A percentile compares a stretch with the other conserved stretches of the same genome.
Conservation (phyloP, 192 early-diverging fungal species). For the Coemansia erecta region DNA sequence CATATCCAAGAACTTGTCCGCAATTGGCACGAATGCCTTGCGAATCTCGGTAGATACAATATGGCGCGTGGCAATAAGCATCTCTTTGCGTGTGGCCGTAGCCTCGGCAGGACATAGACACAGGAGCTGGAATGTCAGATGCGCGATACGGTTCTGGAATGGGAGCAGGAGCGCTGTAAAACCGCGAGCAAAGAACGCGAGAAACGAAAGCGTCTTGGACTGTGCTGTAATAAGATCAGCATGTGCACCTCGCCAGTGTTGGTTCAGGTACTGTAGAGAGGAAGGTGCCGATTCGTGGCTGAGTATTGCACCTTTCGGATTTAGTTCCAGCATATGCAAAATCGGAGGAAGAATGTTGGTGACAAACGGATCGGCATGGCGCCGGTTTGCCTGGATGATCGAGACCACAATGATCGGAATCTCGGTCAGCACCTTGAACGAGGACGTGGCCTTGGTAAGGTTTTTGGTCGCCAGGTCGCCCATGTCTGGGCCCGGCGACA, state of each 20-base stretch:
- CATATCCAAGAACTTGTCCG: constrained; percentile 92
- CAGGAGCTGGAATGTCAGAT: constrained; percentile 83
- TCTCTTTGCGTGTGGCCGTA: constrained; percentile 89
- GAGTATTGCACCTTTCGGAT: constrained; percentile 14
- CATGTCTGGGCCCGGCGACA: constrained; percentile 69
- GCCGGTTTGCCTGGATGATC: constrained; percentile 86
- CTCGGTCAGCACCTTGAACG: constrained; percentile 98
- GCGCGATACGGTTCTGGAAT: constrained; percentile 79
- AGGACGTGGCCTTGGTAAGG: constrained; percentile 71
- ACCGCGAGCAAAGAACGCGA: constrained; percentile 90
- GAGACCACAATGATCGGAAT: constrained; percentile 98
- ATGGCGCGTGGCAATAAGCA: constrained; percentile 91
- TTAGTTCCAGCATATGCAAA: constrained; percentile 62
- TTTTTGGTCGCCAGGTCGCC: constrained; percentile 60
- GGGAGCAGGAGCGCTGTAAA: constrained; percentile 69
- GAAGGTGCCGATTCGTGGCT: constrained; percentile 15
- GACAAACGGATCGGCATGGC: constrained; percentile 77
- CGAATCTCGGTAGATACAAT: constrained; percentile 93
- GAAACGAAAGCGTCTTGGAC: constrained; percentile 97
- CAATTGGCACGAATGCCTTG: constrained; percentile 81
- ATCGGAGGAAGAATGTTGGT: constrained; percentile 85
- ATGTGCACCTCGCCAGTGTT: constrained; percentile 52
- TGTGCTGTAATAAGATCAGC: constrained; percentile 91
- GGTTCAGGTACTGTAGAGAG: constrained; percentile 13
- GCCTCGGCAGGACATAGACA: constrained; percentile 93